These are phyloP conservation scores for Lactifluus pinguis DNA, from an alignment of 768 basidiomycete species.

Conservation along the genomic window DNA sequence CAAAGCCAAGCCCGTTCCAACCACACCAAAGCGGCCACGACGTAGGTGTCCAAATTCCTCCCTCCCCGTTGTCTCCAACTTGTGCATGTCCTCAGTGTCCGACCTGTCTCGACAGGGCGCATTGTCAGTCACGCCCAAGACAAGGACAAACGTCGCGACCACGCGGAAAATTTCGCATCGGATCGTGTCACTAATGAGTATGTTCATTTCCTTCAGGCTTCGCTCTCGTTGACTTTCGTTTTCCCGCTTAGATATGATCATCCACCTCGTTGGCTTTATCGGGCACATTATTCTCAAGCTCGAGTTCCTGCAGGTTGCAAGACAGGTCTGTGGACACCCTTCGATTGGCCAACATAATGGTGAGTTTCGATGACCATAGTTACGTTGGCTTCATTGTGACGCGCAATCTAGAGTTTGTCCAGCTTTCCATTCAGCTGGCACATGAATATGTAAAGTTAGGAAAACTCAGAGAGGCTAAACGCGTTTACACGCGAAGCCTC, in stretches of 20 bases:
- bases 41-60: background rate
- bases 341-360: slow-evolving; percentile 34
- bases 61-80: background rate
- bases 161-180: slow-evolving; percentile 4
- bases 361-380: slow-evolving; percentile 24
- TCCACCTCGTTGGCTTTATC: slow-evolving; percentile 16
- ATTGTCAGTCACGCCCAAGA: background rate
- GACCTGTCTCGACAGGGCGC: background rate
- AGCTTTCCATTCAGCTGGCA: slow-evolving; percentile 61
- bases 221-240: background rate
- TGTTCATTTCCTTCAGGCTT: background rate
- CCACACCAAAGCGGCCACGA: slow-evolving; percentile 37
- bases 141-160: background rate
- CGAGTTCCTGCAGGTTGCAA: slow-evolving; percentile 13
- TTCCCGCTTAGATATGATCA: slow-evolving; percentile 11
- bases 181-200: slow-evolving; percentile 12
- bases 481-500: slow-evolving; percentile 54
- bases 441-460: slow-evolving; percentile 76
- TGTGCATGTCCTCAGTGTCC: background rate
- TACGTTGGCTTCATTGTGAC: background rate
- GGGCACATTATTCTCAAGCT: slow-evolving; percentile 18
- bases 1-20: slow-evolving; percentile 23
- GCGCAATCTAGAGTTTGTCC: slow-evolving; percentile 45
- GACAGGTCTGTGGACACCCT: slow-evolving; percentile 10
- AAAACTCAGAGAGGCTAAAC: slow-evolving; percentile 54